These are phyloP conservation scores for Claviceps pusilla DNA, from an alignment of 2,329 filamentous ascomycete species.

Conservation along the genomic window DNA sequence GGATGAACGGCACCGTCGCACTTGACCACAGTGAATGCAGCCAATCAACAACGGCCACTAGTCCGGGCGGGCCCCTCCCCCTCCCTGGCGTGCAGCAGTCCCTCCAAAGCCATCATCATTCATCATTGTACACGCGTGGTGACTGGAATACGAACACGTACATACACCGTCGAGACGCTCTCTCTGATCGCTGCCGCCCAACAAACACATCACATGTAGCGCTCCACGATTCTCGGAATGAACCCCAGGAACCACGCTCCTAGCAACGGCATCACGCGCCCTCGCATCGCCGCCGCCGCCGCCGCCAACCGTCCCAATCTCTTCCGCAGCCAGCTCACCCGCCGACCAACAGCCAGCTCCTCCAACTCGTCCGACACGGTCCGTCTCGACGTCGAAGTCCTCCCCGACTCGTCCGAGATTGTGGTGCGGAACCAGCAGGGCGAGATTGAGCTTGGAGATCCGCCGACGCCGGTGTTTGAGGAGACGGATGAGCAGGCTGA, in stretches of 20 bases:
- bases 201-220: neutral
- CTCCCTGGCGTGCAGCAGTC: no score
- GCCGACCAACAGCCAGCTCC: slow-evolving; percentile 35
- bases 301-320: slow-evolving; percentile 26
- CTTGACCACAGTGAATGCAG: no score
- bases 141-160: no score
- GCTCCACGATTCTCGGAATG: neutral
- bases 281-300: slow-evolving; percentile 1
- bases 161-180: neutral
- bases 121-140: no score
- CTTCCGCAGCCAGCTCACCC: slow-evolving; percentile 44
- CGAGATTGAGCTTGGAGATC: slow-evolving; percentile 45
- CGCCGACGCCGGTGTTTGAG: slow-evolving; percentile 36
- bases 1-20: no score
- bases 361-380: slow-evolving; percentile 29
- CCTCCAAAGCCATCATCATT: no score
- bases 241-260: slow-evolving; percentile 1
- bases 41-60: no score
- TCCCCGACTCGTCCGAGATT: slow-evolving; percentile 38
- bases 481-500: slow-evolving; percentile 43
- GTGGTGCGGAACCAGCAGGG: slow-evolving; percentile 48
- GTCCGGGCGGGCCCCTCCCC: no score
- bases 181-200: no score
- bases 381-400: slow-evolving; percentile 31
- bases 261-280: neutral